Conservation (phyloP, 164 flowering plant species). For the Paratinospora sagittata region DNA sequence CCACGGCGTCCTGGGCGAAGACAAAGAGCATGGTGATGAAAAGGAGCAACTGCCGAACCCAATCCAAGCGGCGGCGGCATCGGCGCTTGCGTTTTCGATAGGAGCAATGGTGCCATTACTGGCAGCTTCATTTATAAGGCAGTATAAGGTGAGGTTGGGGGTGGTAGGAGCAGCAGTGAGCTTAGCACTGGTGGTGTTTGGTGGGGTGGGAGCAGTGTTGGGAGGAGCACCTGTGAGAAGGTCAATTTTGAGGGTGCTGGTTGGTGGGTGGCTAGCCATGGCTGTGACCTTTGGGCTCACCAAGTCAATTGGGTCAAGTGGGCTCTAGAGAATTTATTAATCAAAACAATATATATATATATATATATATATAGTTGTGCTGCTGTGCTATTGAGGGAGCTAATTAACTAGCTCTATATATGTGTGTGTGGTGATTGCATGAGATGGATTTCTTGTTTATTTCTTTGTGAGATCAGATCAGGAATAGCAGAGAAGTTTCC, state of each 20-base stretch:
- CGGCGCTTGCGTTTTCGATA: constrained; percentile 12
- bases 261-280: constrained; percentile 24
- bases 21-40: background rate
- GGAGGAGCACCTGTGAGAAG: constrained; percentile 13
- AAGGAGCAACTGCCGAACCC: constrained; percentile 14
- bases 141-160: constrained; percentile 11
- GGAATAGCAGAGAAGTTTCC: too few species aligned
- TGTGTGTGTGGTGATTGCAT: too few species aligned
- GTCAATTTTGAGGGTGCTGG: constrained; percentile 14
- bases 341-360: too few species aligned
- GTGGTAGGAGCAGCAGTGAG: constrained; percentile 16
- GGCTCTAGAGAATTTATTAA: background rate
- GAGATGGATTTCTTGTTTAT: too few species aligned
- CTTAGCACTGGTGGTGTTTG: constrained; percentile 15
- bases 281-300: constrained; percentile 16
- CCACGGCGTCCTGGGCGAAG: background rate
- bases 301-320: constrained; percentile 8
- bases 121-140: constrained; percentile 17
- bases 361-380: too few species aligned
- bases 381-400: too few species aligned
- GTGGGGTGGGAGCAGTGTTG: constrained; percentile 12
- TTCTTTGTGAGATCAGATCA: too few species aligned
- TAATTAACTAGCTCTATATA: too few species aligned
- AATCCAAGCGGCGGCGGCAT: constrained; percentile 14
- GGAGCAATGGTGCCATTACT: constrained; percentile 19